A percentile compares a stretch with the other conserved stretches of the same genome.
phyloP scores from a whole-genome alignment of 345 rosid species.

The Pugionium dolabratum region DNA sequence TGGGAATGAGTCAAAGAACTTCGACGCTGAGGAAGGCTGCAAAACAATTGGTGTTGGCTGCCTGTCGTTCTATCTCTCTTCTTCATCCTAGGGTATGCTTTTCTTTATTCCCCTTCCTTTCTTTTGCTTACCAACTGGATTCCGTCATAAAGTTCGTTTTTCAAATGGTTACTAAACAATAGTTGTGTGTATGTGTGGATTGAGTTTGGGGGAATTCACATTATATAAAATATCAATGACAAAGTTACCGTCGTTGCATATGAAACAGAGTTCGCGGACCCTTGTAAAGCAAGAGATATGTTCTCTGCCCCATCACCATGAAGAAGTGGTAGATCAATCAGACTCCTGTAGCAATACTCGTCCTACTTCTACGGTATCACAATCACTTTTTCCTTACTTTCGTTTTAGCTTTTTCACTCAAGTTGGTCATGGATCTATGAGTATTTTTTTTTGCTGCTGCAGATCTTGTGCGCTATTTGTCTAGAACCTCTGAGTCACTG shows the following conservation, averaged over 20 bases:
- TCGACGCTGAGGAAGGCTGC: slow-evolving; percentile 66
- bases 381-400: neutral
- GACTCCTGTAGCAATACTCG: slow-evolving; percentile 40
- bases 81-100: slow-evolving; percentile 43
- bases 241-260: neutral
- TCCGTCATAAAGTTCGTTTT: neutral
- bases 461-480: slow-evolving; percentile 82
- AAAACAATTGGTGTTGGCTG: slow-evolving; percentile 62
- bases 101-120: neutral
- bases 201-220: neutral
- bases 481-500: slow-evolving; percentile 68
- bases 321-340: slow-evolving; percentile 36
- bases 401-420: neutral
- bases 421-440: slow-evolving; percentile 8
- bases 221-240: neutral
- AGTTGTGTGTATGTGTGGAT: neutral
- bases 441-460: slow-evolving; percentile 27
- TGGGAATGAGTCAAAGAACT: slow-evolving; percentile 51
- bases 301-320: slow-evolving; percentile 35
- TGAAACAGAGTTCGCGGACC: slow-evolving; percentile 16
- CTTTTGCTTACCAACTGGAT: neutral
- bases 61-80: slow-evolving; percentile 57
- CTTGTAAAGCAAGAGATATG: slow-evolving; percentile 15
- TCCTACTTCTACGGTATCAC: slow-evolving; percentile 51
- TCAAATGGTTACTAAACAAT: slow-evolving; percentile 10